Base-by-base conservation (phyloP, 352 stramenopile species). In the Phytophthora fragariaefolia region DNA sequence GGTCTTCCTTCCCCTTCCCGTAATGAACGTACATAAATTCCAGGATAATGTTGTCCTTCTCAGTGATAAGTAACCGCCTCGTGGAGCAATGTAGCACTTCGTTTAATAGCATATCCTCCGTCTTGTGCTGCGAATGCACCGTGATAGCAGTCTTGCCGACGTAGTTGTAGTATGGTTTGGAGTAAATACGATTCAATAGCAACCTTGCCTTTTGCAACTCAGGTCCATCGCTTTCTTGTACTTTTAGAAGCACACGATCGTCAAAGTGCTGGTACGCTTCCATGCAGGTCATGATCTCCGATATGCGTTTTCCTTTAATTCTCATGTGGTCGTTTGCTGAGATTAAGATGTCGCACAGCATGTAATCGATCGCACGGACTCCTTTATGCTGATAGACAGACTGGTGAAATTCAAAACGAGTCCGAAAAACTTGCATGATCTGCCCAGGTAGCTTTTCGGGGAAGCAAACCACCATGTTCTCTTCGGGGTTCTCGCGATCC, bases 381-480 rank as follows among this genome's bases (percentile, higher is more conserved):
- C 79, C 81, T 47, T 93, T 89, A 59, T 97, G 91, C 61, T 96
- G 88, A 54, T 97, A 97, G 7, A 96, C 87, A 2, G 76, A 79
- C 54, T 96, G 89, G 32, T 97, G 92, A 12, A 98, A 79, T 61
- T 93, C 79, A 52, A 90, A 96, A 1, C 92, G 79, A 13, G 89
- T 95, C 24, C 85, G 83, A 58, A 98, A 97, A 8, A 93, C 85
- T 58, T 95, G 85, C 85, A 97, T 95, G 5, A 98, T 77, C 60
- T 88, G 83, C 6, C 83, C 85, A 7, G 78, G 87, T 4, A 96
- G 76, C 65, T 98, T 98, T 28, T 96, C 87, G 0, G 87, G 92
- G 24, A 95, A 98, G 43, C 90, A 96, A 34, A 98, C 70, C 6
- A 80, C 76, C 48, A 92, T 76, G 2, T 75, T 73, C 27, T 71